Base-by-base conservation (phyloP, 2,329 filamentous ascomycete species). In the Nigrospora osmanthi region DNA sequence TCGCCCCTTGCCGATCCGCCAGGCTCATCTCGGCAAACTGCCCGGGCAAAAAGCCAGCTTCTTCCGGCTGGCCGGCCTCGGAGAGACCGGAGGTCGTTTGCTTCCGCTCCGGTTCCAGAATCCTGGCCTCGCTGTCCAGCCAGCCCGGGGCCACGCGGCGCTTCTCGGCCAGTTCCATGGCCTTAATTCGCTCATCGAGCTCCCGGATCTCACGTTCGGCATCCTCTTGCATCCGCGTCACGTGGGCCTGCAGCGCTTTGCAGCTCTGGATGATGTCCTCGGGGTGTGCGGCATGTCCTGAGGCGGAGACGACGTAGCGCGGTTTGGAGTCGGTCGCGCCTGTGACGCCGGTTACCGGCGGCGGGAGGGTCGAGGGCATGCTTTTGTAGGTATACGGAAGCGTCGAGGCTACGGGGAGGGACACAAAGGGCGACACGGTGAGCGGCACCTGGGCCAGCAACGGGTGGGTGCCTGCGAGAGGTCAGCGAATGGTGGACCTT, bases 341-440 rank as follows among this genome's bases (percentile, higher is more conserved):
- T 13, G 63, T 63, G 16, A 76, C 69, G 47, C 75, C 74, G 9
- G 81, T 77, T 32, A 80, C 75, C 1, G 87, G 86, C 1, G 81
- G 81, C 0, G 93, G 91, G 0, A 97, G 79, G 2, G 89, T 86
- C 1, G 89, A 91, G 0, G 91, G 88, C 60, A 97, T 84, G 11
- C 82, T 78, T 62, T 90, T 91, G 76, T 96, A 97, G 55, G 89
- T 95, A 71, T 97, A 97, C 19, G 93, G 91, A 9, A 98, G 80
- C 0, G 90, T 95, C 16, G 90, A 87, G 23, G 91, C 85, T 30
- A 87, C 85, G 11, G 93, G 93, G 31, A 98, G 83, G 48, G 85
- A 86, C 57, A 97, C 81, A 70, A 96, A 96, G 23, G 93, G 93
- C 3, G 91, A 96, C 38, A 97, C 89, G 41, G 89, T 94, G 45